These are phyloP conservation scores for Anisodus acutangulus DNA, from an alignment of 257 asterid genomes.

Conservation along the genomic window DNA sequence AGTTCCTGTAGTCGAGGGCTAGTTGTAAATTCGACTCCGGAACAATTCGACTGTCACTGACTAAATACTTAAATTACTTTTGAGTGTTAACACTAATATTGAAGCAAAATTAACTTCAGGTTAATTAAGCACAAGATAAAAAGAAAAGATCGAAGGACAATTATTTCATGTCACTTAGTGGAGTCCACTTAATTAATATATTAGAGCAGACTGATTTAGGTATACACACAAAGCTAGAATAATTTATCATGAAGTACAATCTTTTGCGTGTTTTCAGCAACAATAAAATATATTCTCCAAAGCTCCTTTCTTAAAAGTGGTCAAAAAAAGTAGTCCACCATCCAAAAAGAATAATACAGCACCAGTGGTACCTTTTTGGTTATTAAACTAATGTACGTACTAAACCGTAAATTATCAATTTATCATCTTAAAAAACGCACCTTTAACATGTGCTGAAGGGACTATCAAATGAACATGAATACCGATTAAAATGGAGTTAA, in stretches of 20 bases:
- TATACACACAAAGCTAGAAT: not conserved
- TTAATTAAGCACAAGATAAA: not conserved
- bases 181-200: not conserved
- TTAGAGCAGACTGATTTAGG: slow-evolving; percentile 7
- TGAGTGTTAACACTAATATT: no score
- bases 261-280: slow-evolving; percentile 3
- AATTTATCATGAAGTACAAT: not conserved
- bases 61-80: no score
- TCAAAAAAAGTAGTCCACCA: slow-evolving; percentile 19
- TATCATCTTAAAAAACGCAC: not conserved
- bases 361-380: not conserved
- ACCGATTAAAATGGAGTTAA: not conserved
- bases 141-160: not conserved
- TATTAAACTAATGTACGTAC: not conserved
- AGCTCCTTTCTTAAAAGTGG: slow-evolving; percentile 10
- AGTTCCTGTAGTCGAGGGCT: no score
- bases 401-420: not conserved
- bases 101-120: not conserved
- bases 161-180: not conserved
- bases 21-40: no score
- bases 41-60: no score
- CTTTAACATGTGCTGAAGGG: slow-evolving; percentile 10
- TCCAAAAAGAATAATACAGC: not conserved
- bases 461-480: not conserved
- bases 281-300: not conserved